phyloP scores from a whole-genome alignment of 2,329 filamentous ascomycete genomes.

The Helminthosporium solani region DNA sequence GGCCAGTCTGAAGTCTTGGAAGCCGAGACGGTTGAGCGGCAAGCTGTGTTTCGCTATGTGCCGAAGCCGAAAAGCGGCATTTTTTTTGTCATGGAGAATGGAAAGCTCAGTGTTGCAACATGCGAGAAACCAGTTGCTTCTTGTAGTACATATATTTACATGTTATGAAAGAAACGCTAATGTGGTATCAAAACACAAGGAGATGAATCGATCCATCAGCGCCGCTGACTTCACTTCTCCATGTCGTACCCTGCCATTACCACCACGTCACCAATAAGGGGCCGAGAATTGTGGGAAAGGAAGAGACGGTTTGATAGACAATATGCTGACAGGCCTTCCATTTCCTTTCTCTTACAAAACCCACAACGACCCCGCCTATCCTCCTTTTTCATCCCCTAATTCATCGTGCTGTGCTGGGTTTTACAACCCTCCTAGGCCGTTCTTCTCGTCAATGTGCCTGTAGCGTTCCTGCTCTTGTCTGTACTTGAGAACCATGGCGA shows the following conservation, averaged over 20 bases:
- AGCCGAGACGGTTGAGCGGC: background rate
- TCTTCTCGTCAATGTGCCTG: constrained; percentile 79
- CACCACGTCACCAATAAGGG: constrained; percentile 12
- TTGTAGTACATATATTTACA: background rate
- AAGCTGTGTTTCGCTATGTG: background rate
- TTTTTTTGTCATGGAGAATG: background rate
- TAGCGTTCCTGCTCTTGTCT: constrained; percentile 78
- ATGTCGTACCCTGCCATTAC: constrained; percentile 14
- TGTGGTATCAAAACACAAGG: constrained; percentile 14
- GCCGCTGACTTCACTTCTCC: constrained; percentile 12
- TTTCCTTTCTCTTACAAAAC: constrained; percentile 21
- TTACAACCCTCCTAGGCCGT: constrained; percentile 33
- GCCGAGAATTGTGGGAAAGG: constrained; percentile 15
- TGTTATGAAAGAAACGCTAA: constrained; percentile 22
- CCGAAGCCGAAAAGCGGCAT: background rate
- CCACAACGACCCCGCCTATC: constrained; percentile 4
- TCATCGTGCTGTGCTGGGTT: background rate
- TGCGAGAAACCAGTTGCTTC: background rate
- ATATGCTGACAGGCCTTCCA: constrained; percentile 11
- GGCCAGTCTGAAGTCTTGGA: too few relatives aligned
- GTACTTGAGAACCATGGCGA: constrained; percentile 76
- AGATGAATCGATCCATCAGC: constrained; percentile 17
- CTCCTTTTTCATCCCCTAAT: constrained; percentile 1
- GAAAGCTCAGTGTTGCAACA: too few relatives aligned
- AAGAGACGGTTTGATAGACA: constrained; percentile 23